A percentile compares a stretch with the other conserved stretches of the same genome.
Evolutionary conservation across 139 green algal genomes (phyloP).

Genomic region (Pleodorina starrii): DNA sequence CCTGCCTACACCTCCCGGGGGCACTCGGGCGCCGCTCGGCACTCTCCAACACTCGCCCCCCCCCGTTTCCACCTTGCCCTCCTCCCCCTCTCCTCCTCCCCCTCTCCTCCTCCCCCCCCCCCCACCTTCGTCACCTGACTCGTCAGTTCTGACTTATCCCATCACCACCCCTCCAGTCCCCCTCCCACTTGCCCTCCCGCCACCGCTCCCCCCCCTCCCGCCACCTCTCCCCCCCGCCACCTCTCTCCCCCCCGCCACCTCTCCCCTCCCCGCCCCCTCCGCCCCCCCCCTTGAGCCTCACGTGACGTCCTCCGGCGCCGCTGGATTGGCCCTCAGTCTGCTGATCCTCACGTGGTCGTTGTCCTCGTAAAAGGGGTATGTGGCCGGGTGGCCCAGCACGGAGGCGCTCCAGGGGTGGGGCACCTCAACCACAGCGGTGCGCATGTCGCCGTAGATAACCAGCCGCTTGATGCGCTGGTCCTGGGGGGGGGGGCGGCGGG

Average conservation of each 20-base stretch:
- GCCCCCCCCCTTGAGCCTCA: constrained; percentile 31
- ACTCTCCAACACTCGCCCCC: too few relatives aligned
- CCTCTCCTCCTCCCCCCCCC: too few relatives aligned
- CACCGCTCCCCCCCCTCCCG: neutral
- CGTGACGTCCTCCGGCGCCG: constrained; percentile 69
- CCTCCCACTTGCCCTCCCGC: too few relatives aligned
- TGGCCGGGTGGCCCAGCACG: constrained; percentile 59
- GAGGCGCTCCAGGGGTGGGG: constrained; percentile 66
- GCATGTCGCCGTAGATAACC: constrained; percentile 75
- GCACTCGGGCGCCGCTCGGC: too few relatives aligned
- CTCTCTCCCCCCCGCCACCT: neutral
- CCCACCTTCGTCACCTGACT: too few relatives aligned
- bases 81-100: too few relatives aligned
- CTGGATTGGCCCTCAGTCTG: constrained; percentile 63
- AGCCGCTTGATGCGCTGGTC: constrained; percentile 73
- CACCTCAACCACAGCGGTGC: constrained; percentile 74
- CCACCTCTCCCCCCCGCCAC: neutral
- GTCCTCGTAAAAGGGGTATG: constrained; percentile 60
- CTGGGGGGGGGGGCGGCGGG: neutral
- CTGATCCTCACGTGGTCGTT: constrained; percentile 42
- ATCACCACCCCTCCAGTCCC: too few relatives aligned
- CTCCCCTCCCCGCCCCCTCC: too few relatives aligned
- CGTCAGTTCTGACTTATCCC: too few relatives aligned
- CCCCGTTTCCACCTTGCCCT: too few relatives aligned
- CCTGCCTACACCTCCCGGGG: too few relatives aligned